Base-by-base conservation (phyloP, 2,329 filamentous ascomycete species). In the Geosmithia putterillii region DNA sequence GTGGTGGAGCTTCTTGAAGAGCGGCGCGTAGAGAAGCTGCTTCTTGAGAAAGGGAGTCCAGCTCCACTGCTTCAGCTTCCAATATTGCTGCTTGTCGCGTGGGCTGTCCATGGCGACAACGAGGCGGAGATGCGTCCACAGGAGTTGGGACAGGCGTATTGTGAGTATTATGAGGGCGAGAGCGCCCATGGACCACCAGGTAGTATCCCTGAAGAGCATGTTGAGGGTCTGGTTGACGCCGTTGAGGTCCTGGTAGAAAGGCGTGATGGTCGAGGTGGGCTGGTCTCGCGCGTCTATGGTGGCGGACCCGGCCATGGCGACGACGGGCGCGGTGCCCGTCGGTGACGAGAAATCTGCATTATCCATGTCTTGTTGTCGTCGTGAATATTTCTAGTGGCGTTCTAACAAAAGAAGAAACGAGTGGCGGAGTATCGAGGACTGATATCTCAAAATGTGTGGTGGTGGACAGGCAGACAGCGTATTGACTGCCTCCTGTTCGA, bases 1-100 rank as follows among this genome's bases (percentile, higher is more conserved):
- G 63, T 82, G 83, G 60, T 83, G 80, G 40, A 79, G 73, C 55
- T 81, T 82, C 14, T 64, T 73, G 61, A 72, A 73, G 20, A 84
- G 60, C 3, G 80, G 80, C 2, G 80, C 78, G 51, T 83, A 66
- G 40, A 61, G 59, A 45, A 83, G 53, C 49, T 80, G 62, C 57
- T 73, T 77, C 65, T 83, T 83, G 51, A 82, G 51, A 46, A 62
- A 62, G 12, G 78, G 77, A 68, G 78, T 76, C 73, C 73, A 77
- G 45, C 62, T 65, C 67, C 67, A 77, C 54, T 77, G 73, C 14
- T 73, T 67, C 19, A 56, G 54, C 50, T 67, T 73, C 76, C 77
- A 83, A 59, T 78, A 83, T 37, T 54, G 57, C 53, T 82, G 78
- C 52, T 67, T 67, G 2, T 68, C 60, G 12, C 65, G 68, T 0